Evolutionary conservation across 169 alveolate genomes (phyloP).

Genomic region (Plasmodium blacklocki): DNA sequence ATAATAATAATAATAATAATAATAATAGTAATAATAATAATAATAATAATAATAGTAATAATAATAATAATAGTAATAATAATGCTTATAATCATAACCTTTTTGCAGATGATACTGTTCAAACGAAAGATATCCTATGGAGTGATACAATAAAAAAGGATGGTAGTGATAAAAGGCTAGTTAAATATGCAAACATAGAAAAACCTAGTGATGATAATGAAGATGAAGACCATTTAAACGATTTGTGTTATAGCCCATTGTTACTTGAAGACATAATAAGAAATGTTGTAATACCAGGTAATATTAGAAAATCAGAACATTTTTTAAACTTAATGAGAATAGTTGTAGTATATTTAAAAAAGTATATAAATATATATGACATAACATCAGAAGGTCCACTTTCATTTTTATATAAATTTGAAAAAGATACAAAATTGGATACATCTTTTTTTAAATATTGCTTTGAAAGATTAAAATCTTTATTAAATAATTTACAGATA

Average conservation of each 20-base stretch:
- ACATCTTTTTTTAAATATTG: slow-evolving; percentile 84
- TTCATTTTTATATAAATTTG: slow-evolving; percentile 89
- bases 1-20: no score
- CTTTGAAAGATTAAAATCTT: slow-evolving; percentile 83
- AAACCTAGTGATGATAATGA: neutral
- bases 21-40: no score
- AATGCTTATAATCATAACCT: no score
- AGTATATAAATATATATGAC: slow-evolving; percentile 89
- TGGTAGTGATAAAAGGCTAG: no score
- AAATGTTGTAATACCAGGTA: slow-evolving; percentile 92
- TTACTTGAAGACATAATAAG: slow-evolving; percentile 84
- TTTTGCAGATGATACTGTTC: neutral
- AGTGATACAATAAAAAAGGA: no score
- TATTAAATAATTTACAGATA: slow-evolving; percentile 88
- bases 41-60: no score
- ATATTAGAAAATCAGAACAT: slow-evolving; percentile 95
- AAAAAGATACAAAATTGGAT: slow-evolving; percentile 84
- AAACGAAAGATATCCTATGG: neutral
- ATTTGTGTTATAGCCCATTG: slow-evolving; percentile 88
- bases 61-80: no score
- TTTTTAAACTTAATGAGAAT: slow-evolving; percentile 91
- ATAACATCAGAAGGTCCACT: slow-evolving; percentile 95
- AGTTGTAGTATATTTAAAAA: slow-evolving; percentile 92
- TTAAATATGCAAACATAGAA: neutral
- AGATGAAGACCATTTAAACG: slow-evolving; percentile 78